phyloP scores from a whole-genome alignment of 1,284 basidiomycete species.

The Sporisorium scitamineum region DNA sequence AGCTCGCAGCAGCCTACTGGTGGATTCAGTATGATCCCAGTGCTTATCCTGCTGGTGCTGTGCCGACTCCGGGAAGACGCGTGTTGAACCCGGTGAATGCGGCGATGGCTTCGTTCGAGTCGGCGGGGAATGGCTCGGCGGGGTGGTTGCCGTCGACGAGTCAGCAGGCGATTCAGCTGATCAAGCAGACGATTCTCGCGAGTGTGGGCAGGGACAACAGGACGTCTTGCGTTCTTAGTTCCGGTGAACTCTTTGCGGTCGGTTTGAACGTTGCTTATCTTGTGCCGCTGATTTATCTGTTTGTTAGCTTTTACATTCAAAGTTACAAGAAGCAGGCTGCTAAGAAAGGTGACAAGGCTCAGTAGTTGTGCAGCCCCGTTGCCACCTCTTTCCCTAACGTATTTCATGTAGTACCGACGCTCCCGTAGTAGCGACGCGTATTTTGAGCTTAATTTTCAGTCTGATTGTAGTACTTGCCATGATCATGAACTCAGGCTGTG shows the following conservation, averaged over 20 bases:
- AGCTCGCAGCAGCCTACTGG: constrained; percentile 42
- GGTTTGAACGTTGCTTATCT: constrained; percentile 52
- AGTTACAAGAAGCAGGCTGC: constrained; percentile 52
- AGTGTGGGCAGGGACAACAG: constrained; percentile 13
- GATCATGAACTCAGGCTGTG: too few species aligned
- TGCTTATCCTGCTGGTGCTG: constrained; percentile 37
- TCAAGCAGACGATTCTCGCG: constrained; percentile 27
- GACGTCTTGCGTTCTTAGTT: constrained; percentile 35
- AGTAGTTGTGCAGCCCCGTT: constrained; percentile 10
- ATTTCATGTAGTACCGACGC: too few species aligned
- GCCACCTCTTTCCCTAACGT: too few species aligned
- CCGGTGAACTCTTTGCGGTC: constrained; percentile 50
- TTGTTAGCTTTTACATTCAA: constrained; percentile 58
- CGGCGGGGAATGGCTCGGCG: constrained; percentile 13
- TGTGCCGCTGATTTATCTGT: constrained; percentile 58
- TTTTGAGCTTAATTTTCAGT: too few species aligned
- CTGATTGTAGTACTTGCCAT: too few species aligned
- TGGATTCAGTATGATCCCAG: constrained; percentile 46
- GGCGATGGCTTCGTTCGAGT: constrained; percentile 17
- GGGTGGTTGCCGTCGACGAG: constrained; percentile 10
- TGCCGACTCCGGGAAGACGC: constrained; percentile 42
- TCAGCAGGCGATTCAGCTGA: constrained; percentile 27
- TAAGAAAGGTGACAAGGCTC: constrained; percentile 33
- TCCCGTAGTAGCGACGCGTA: too few species aligned
- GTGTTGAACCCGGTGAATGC: constrained; percentile 32